Evolutionary conservation across 108 stramenopile genomes (phyloP).

Genomic region (Phaeodactylum tricornutum): DNA sequence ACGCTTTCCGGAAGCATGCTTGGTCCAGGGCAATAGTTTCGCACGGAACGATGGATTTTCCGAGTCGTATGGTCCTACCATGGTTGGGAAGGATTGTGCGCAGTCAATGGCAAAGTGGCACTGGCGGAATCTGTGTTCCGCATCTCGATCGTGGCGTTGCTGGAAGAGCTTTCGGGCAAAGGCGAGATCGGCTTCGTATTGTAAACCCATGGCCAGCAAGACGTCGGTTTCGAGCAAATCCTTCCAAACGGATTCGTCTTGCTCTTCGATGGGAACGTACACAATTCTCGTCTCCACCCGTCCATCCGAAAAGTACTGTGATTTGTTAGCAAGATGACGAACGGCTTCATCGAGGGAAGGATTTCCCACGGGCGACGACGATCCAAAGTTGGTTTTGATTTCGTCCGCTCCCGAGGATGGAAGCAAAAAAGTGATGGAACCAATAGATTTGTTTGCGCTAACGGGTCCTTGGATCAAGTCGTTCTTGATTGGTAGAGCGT

Average conservation of each 20-base stretch:
- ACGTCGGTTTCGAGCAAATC: slow-evolving; percentile 23
- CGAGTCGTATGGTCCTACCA: slow-evolving; percentile 48
- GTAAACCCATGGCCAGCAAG: slow-evolving; percentile 47
- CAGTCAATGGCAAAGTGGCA: slow-evolving; percentile 68
- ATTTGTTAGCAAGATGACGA: slow-evolving; percentile 42
- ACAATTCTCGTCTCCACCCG: slow-evolving; percentile 27
- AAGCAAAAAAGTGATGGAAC: too few relatives aligned
- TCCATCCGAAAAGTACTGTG: slow-evolving; percentile 49
- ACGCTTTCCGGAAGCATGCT: slow-evolving; percentile 45
- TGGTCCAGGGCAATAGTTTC: slow-evolving; percentile 52
- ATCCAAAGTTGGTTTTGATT: slow-evolving; percentile 36
- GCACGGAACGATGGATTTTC: slow-evolving; percentile 31
- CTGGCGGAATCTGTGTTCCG: slow-evolving; percentile 7
- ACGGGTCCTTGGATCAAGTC: too few relatives aligned
- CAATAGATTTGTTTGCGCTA: too few relatives aligned
- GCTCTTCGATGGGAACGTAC: slow-evolving; percentile 9
- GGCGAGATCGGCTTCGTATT: slow-evolving; percentile 23
- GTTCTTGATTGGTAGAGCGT: too few relatives aligned
- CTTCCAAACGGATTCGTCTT: slow-evolving; percentile 13
- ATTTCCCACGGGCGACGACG: slow-evolving; percentile 34
- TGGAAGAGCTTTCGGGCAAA: slow-evolving; percentile 27
- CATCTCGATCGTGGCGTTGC: slow-evolving; percentile 4
- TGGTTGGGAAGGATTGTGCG: slow-evolving; percentile 23
- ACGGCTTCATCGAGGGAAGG: slow-evolving; percentile 39
- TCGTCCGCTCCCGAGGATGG: too few relatives aligned